Evolutionary conservation across 495 filamentous ascomycete genomes (phyloP).

Genomic region (Pseudomonodictys pantanalensis): DNA sequence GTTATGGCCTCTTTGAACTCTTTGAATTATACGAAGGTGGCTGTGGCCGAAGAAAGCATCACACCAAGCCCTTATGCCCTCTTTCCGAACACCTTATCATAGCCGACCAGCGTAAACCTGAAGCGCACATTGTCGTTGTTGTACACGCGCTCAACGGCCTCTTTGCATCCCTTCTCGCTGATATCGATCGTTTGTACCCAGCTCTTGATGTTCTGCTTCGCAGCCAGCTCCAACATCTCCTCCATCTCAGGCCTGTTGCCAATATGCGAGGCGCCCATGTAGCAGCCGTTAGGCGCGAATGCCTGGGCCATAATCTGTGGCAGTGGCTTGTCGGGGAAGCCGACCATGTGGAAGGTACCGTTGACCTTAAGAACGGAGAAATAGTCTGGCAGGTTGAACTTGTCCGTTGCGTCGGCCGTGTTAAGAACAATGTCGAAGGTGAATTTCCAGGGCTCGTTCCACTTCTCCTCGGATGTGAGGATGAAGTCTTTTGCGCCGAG

Average conservation of each 20-base stretch:
- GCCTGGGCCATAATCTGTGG: constrained; percentile 72
- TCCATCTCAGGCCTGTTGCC: constrained; percentile 78
- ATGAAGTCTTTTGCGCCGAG: constrained; percentile 47
- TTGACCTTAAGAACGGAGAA: constrained; percentile 78
- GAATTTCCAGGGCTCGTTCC: constrained; percentile 49
- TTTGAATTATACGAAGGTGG: no score
- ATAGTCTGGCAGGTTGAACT: constrained; percentile 68
- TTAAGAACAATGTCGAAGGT: constrained; percentile 75
- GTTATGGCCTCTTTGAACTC: background rate
- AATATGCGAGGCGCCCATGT: constrained; percentile 78
- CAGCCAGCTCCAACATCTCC: constrained; percentile 77
- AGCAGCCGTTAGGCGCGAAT: constrained; percentile 71
- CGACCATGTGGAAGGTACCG: constrained; percentile 77
- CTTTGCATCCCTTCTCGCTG: constrained; percentile 63
- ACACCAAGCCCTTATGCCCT: constrained; percentile 18
- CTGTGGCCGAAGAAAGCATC: background rate
- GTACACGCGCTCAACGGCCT: constrained; percentile 64
- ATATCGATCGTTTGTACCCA: constrained; percentile 80
- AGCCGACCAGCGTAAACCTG: constrained; percentile 63
- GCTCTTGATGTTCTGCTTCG: constrained; percentile 73
- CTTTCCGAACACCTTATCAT: constrained; percentile 60
- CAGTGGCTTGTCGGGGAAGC: constrained; percentile 77
- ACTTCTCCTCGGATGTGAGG: constrained; percentile 39
- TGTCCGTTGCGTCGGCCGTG: constrained; percentile 64
- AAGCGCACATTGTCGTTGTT: constrained; percentile 67